Percentiles rank a stretch among this genome's conserved stretches.
Conservation (phyloP, 441 rosid species). For the Bocquillonia castaneifolia region DNA sequence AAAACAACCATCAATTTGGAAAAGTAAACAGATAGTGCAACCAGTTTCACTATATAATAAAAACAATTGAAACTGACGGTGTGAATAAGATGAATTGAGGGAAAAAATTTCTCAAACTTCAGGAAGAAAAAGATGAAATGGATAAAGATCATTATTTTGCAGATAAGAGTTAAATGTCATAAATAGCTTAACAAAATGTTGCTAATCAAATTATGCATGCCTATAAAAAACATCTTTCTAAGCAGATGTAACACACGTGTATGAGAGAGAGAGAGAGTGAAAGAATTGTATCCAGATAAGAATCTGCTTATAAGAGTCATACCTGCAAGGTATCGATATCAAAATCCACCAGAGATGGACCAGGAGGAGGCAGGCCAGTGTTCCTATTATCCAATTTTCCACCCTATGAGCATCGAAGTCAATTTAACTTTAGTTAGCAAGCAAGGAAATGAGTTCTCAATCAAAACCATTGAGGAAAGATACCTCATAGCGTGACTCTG, state of each 20-base stretch:
- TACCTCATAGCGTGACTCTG: conserved; percentile 64
- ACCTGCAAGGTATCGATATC: conserved; percentile 79
- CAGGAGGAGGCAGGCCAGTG: conserved; percentile 47
- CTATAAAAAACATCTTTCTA: neutral
- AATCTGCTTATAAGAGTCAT: conserved; percentile 18
- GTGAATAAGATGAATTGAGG: neutral
- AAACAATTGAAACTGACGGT: no score
- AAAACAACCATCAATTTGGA: neutral
- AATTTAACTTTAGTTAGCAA: conserved; percentile 22
- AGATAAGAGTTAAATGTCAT: neutral
- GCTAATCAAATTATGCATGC: neutral
- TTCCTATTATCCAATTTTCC: conserved; percentile 41
- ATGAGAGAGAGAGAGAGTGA: neutral
- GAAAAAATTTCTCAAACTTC: neutral
- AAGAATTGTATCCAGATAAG: neutral
- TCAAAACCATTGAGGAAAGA: conserved; percentile 22
- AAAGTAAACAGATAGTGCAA: neutral
- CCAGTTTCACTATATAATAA: no score
- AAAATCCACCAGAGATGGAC: conserved; percentile 45
- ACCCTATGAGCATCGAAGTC: conserved; percentile 45
- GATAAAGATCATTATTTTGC: neutral
- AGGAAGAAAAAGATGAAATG: neutral
- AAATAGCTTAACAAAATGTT: neutral
- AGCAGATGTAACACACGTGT: no score
- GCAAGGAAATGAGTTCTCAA: conserved; percentile 14